These are phyloP conservation scores for Trichoderma endophyticum DNA, from an alignment of 2,329 filamentous ascomycete genomes.

Conservation along the genomic window DNA sequence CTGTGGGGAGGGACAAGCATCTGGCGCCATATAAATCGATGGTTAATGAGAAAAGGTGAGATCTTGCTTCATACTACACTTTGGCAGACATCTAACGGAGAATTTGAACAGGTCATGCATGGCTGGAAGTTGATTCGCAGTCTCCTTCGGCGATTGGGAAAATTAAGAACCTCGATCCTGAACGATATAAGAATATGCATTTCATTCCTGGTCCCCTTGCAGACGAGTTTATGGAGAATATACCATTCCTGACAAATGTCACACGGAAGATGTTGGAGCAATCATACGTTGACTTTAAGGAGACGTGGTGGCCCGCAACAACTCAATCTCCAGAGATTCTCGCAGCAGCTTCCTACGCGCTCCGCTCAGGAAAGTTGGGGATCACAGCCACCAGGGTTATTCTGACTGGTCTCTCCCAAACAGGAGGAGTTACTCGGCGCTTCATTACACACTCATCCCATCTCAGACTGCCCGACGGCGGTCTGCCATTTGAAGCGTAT, in stretches of 20 bases:
- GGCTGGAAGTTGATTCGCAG: not conserved
- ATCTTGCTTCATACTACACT: not conserved
- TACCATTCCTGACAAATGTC: not conserved
- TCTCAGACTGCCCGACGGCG: not conserved
- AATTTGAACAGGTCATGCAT: not conserved
- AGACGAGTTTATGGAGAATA: not conserved
- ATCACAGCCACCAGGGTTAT: not conserved
- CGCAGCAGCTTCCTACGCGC: not conserved
- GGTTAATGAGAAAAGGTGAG: not conserved
- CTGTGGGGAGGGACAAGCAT: not conserved
- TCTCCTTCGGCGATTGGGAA: not conserved
- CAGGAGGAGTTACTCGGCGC: not conserved
- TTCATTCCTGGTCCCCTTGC: not conserved
- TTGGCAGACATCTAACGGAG: not conserved
- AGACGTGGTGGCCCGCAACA: not conserved
- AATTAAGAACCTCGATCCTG: not conserved
- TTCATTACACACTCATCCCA: not conserved
- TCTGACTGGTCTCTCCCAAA: not conserved
- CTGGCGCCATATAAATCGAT: not conserved
- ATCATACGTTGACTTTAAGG: not conserved
- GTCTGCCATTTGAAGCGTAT: not conserved
- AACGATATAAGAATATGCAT: not conserved
- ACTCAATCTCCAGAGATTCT: not conserved
- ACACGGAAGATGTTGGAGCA: not conserved
- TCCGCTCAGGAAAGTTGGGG: not conserved